Evolutionary conservation across 176 grass and related monocot species (phyloP).

Genomic region (Thalia dealbata): DNA sequence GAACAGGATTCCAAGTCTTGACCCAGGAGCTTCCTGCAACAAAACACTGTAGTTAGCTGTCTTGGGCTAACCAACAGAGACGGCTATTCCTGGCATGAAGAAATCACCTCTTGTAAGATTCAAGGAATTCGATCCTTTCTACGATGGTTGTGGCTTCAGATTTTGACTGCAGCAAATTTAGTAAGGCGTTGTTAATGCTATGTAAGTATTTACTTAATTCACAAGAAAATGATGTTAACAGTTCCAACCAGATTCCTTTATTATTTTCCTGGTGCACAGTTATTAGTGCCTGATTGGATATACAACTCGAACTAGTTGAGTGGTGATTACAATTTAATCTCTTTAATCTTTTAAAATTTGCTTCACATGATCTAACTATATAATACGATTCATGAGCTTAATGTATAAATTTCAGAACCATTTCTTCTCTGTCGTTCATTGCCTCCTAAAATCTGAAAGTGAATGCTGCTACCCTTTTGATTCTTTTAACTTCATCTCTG

Average conservation of each 20-base stretch:
- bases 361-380: too few relatives aligned
- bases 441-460: background rate
- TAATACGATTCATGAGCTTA: too few relatives aligned
- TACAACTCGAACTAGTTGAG: background rate
- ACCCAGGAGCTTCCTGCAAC: conserved; percentile 53
- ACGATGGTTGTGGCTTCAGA: conserved; percentile 38
- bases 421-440: too few relatives aligned
- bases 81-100: background rate
- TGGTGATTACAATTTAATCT: too few relatives aligned
- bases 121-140: conserved; percentile 44
- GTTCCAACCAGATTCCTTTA: background rate
- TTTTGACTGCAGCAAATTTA: conserved; percentile 38
- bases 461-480: background rate
- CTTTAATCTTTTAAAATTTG: too few relatives aligned
- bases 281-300: background rate
- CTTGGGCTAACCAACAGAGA: background rate
- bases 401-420: too few relatives aligned
- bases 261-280: background rate
- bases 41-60: background rate
- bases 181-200: background rate
- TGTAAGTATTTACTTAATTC: background rate
- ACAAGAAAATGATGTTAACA: background rate
- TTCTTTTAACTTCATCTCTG: background rate
- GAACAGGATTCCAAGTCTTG: conserved; percentile 51
- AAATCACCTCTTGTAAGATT: conserved; percentile 37